A percentile compares a stretch with the other conserved stretches of the same genome.
phyloP scores from a whole-genome alignment of 805 yeast genomes.

The Candida rishiriensis region DNA sequence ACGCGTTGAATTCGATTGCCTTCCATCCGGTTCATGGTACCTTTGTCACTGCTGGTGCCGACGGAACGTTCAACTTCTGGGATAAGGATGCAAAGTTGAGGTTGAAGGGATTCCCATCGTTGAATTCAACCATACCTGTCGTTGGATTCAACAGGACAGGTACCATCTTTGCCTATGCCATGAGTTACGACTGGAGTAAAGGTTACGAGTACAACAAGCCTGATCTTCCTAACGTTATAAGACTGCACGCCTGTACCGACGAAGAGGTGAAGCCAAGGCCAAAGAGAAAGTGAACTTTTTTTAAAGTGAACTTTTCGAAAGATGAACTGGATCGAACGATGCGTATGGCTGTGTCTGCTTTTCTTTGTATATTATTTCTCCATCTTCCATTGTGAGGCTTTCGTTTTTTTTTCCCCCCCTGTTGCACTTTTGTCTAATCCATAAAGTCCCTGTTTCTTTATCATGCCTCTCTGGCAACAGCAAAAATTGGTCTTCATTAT shows the following conservation, averaged over 20 bases:
- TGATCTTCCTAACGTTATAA: slow-evolving; percentile 69
- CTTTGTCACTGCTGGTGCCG: slow-evolving; percentile 90
- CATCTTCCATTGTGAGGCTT: too few relatives aligned
- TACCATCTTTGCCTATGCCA: slow-evolving; percentile 80
- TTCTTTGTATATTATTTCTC: neutral
- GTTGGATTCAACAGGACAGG: slow-evolving; percentile 83
- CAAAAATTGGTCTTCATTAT: neutral
- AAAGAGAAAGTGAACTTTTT: slow-evolving; percentile 23
- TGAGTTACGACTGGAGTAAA: slow-evolving; percentile 94
- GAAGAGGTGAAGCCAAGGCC: slow-evolving; percentile 71
- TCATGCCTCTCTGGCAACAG: too few relatives aligned
- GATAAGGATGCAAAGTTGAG: slow-evolving; percentile 90
- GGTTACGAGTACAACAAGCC: slow-evolving; percentile 77
- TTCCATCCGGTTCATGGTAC: slow-evolving; percentile 92
- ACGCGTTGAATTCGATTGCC: slow-evolving; percentile 71
- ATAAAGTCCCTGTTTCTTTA: too few relatives aligned
- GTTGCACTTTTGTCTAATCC: too few relatives aligned
- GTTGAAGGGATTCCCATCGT: slow-evolving; percentile 70
- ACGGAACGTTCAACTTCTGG: slow-evolving; percentile 94
- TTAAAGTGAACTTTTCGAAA: too few relatives aligned
- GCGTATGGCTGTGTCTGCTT: neutral
- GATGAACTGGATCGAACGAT: too few relatives aligned
- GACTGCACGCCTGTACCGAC: slow-evolving; percentile 80
- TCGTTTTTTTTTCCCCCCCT: too few relatives aligned
- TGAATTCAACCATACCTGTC: slow-evolving; percentile 65